These are phyloP conservation scores for Kondoa subrosea DNA, from an alignment of 768 basidiomycete genomes.

Conservation along the genomic window DNA sequence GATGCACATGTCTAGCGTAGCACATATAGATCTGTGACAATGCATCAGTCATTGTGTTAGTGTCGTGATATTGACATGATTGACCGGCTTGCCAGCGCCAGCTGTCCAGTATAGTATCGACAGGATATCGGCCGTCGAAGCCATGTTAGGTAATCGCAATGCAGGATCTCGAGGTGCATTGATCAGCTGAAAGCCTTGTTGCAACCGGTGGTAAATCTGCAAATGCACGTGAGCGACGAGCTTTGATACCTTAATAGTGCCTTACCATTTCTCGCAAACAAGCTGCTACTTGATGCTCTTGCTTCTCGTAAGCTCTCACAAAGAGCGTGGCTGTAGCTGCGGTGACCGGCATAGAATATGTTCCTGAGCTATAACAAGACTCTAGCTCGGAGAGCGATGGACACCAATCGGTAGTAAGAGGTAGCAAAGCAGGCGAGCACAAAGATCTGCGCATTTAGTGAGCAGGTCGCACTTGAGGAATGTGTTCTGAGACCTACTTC, in stretches of 20 bases:
- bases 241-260: too few relatives aligned
- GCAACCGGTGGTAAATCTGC: slow-evolving; percentile 67
- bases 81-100: not conserved
- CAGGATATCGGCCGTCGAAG: not conserved
- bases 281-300: slow-evolving; percentile 31
- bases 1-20: slow-evolving; percentile 15
- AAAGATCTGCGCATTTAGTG: slow-evolving; percentile 39
- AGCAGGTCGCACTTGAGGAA: not conserved
- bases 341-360: slow-evolving; percentile 74
- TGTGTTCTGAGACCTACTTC: slow-evolving; percentile 33
- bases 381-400: slow-evolving; percentile 60
- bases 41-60: not conserved
- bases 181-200: slow-evolving; percentile 93
- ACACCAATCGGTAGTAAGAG: slow-evolving; percentile 76
- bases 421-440: slow-evolving; percentile 62
- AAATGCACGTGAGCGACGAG: too few relatives aligned
- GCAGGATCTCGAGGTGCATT: not conserved
- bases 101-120: not conserved
- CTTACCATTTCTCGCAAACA: slow-evolving; percentile 78
- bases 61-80: not conserved
- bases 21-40: not conserved
- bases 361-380: slow-evolving; percentile 39
- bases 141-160: not conserved
- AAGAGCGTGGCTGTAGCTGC: slow-evolving; percentile 73
- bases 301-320: slow-evolving; percentile 45